Percentiles rank a stretch among this genome's conserved stretches.
Conservation (phyloP, 306 rosid species). For the Rosa lucieae region DNA sequence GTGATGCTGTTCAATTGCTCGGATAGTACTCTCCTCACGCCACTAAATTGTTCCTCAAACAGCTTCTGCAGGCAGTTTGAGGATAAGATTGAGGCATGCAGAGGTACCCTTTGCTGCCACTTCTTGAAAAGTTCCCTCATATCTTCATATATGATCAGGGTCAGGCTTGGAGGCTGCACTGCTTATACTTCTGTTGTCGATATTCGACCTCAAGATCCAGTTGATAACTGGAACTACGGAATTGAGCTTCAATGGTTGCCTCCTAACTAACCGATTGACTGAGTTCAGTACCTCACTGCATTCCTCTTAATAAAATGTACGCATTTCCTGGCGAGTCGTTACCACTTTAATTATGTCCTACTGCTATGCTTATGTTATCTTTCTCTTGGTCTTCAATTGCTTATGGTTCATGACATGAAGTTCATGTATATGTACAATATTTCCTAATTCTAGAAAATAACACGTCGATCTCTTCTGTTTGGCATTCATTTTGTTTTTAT, state of each 20-base stretch:
- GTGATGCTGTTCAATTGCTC: slow-evolving; percentile 76
- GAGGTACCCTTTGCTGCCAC: slow-evolving; percentile 69
- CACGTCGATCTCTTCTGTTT: too few species aligned
- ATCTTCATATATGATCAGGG: slow-evolving; percentile 66
- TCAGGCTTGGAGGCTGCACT: slow-evolving; percentile 67
- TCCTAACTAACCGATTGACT: slow-evolving; percentile 21
- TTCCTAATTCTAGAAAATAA: too few species aligned
- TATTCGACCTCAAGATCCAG: slow-evolving; percentile 42
- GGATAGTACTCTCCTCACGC: slow-evolving; percentile 48
- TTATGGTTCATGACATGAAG: too few species aligned
- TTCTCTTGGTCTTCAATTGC: too few species aligned
- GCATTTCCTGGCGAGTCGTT: too few species aligned
- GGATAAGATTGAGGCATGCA: slow-evolving; percentile 44
- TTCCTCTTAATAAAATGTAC: too few species aligned
- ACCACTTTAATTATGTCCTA: too few species aligned
- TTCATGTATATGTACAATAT: too few species aligned
- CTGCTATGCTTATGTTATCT: too few species aligned
- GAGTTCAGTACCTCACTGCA: too few species aligned
- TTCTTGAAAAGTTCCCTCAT: slow-evolving; percentile 79
- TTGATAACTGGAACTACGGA: slow-evolving; percentile 75
- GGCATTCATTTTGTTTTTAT: neutral
- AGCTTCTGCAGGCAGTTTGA: slow-evolving; percentile 76
- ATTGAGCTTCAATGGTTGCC: slow-evolving; percentile 80
- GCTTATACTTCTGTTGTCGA: slow-evolving; percentile 73
- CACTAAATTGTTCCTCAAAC: slow-evolving; percentile 64